Base-by-base conservation (phyloP, 257 asterid genomes). In the Petunia axillaris region DNA sequence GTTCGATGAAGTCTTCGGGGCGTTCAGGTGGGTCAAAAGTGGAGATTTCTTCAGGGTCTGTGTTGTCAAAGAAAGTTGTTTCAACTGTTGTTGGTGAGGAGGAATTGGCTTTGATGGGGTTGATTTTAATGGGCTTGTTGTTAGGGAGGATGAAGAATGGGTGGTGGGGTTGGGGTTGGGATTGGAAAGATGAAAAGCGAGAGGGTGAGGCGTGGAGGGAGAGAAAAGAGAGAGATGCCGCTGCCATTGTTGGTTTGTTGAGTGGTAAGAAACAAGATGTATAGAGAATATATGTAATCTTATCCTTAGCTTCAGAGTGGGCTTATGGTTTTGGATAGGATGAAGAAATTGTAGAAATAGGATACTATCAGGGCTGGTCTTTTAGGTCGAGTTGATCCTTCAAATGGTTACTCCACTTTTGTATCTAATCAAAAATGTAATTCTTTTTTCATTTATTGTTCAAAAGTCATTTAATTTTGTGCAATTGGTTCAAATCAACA, bases 1-100 rank as follows among this genome's bases (percentile, higher is more conserved):
- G 93, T 8, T 84, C 73, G 6, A 87, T 76, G 66, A 84, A 95
- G 52, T 81, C 97, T 35, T 92, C 98, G 0, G 97, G 97, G 37
- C 81, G 82, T 50, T 88, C 93, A 0, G 96, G 96, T 0, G 98
- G 96, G 78, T 86, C 81, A 81, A 89, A 95, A 1, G 90, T 75
- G 78, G 83, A 71, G 71, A 83, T 75, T 62, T 81, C 90, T 5
- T 92, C 96, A 8, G 91, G 90, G 52, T 93, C 98, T 0, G 60
- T 70, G 60, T 46, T 82, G 9, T 88, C 93, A 78, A 86, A 86
- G 84, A 75, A 85, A 1, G 76, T 74, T 9, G 95, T 94, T 0
- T 88, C 93, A 0, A 40, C 44, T 82, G 87, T 91, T 64, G 85
- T 39, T 25, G 25, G 25, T 25, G 25, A 25, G 25, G 25, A 25